Percentiles rank a stretch among this genome's conserved stretches.
Evolutionary conservation across 2,329 filamentous ascomycete species (phyloP).

Genomic region (Diplodia mutila): DNA sequence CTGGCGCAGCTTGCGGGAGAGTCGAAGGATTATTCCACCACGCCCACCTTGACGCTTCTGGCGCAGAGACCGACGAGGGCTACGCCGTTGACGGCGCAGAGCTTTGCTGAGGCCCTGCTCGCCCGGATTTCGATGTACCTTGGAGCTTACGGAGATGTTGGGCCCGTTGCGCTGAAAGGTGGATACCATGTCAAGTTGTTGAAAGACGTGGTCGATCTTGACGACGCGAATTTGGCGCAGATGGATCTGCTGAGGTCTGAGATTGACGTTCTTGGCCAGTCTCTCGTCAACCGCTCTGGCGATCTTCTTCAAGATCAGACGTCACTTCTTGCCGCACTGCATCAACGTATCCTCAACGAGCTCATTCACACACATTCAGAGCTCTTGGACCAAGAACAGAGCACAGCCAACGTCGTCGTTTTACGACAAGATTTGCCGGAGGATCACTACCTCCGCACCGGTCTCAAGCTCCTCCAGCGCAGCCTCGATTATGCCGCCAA

Average conservation of each 20-base stretch:
- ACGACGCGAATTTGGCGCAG: constrained; percentile 45
- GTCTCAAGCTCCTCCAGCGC: constrained; percentile 15
- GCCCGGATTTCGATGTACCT: constrained; percentile 4
- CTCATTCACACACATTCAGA: constrained; percentile 33
- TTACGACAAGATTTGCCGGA: not conserved
- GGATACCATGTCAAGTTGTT: constrained; percentile 14
- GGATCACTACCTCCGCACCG: constrained; percentile 38
- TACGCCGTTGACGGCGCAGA: not conserved
- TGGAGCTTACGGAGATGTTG: not conserved
- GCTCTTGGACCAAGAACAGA: not conserved
- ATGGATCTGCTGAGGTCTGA: constrained; percentile 49
- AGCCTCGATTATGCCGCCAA: not conserved
- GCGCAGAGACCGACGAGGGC: constrained; percentile 43
- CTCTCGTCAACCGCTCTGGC: constrained; percentile 40
- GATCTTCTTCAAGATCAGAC: constrained; percentile 39
- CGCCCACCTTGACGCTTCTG: constrained; percentile 34
- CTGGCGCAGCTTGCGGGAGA: constrained; percentile 26
- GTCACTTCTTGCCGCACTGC: constrained; percentile 35
- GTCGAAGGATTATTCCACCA: not conserved
- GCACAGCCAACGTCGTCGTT: not conserved
- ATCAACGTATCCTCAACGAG: constrained; percentile 32
- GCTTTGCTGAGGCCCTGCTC: not conserved
- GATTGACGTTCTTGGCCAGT: constrained; percentile 42
- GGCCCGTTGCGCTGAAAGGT: constrained; percentile 13
- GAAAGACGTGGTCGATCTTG: constrained; percentile 21